A percentile compares a stretch with the other conserved stretches of the same genome.
phyloP scores from a whole-genome alignment of 2,329 filamentous ascomycete genomes.

The Akanthomyces dipterigenus region DNA sequence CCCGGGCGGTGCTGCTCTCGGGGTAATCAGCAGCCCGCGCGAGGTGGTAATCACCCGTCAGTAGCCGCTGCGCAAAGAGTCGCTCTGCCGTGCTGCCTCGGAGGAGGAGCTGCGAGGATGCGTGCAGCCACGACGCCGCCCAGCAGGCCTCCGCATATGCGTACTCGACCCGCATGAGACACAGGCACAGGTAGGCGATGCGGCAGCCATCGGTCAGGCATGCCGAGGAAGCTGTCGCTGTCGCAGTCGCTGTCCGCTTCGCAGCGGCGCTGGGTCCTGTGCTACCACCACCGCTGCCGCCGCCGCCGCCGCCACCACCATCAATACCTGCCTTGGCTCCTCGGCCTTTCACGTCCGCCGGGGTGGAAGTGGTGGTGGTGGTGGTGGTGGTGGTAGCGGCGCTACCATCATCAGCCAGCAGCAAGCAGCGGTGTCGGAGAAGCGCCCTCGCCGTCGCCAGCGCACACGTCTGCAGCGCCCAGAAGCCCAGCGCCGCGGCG shows the following conservation, averaged over 20 bases:
- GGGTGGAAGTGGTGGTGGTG: background rate
- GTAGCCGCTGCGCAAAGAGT: constrained; percentile 10
- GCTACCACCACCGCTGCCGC: background rate
- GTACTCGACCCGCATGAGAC: constrained; percentile 24
- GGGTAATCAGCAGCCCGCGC: background rate
- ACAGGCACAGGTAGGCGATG: constrained; percentile 20
- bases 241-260: background rate
- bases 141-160: constrained; percentile 23
- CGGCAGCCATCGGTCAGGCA: background rate
- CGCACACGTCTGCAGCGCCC: constrained; percentile 5
- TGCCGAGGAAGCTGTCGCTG: background rate
- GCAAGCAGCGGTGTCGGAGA: constrained; percentile 1
- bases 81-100: constrained; percentile 13
- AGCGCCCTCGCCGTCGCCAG: constrained; percentile 1
- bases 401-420: background rate
- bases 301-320: background rate
- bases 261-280: background rate
- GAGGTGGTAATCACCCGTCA: constrained; percentile 3
- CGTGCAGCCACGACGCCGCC: constrained; percentile 21
- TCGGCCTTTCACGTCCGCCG: background rate
- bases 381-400: background rate
- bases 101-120: constrained; percentile 17
- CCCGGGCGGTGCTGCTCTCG: too few relatives aligned
- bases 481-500: constrained; percentile 12
- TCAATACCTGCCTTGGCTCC: background rate